Conservation (phyloP, 1,139 yeast species). For the Pichia sp. region DNA sequence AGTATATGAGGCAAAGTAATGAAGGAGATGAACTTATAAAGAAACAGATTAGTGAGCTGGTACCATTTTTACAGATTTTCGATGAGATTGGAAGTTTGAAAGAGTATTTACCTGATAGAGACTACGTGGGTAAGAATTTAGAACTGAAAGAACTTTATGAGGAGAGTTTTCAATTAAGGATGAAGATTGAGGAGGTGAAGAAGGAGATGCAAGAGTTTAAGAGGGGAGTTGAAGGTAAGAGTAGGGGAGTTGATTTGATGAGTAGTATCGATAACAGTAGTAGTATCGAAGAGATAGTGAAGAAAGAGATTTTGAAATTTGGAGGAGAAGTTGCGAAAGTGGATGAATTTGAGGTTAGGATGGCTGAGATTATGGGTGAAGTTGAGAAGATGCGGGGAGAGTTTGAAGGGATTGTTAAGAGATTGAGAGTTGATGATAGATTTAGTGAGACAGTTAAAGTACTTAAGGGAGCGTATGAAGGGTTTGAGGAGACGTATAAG, state of each 20-base stretch:
- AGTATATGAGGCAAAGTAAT: constrained; percentile 51
- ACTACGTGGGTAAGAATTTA: constrained; percentile 36
- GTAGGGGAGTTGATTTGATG: too few species aligned
- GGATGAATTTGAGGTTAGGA: constrained; percentile 32
- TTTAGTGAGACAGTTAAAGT: constrained; percentile 47
- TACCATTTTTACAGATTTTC: constrained; percentile 35
- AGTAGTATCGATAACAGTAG: too few species aligned
- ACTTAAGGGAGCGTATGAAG: constrained; percentile 46
- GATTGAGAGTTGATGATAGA: constrained; percentile 25
- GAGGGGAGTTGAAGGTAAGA: too few species aligned
- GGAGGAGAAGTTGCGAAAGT: constrained; percentile 36
- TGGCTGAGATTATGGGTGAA: constrained; percentile 37
- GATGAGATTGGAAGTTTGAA: constrained; percentile 35
- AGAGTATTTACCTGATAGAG: constrained; percentile 41
- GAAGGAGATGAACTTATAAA: constrained; percentile 51
- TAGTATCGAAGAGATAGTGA: constrained; percentile 26
- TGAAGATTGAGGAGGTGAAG: constrained; percentile 40
- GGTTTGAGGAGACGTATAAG: constrained; percentile 47
- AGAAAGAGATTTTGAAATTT: constrained; percentile 30
- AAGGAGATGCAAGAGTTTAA: too few species aligned
- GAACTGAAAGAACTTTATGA: constrained; percentile 32
- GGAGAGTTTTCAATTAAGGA: too few species aligned
- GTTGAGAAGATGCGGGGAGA: constrained; percentile 36
- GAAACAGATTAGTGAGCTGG: constrained; percentile 38
- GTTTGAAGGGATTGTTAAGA: constrained; percentile 31